Percentiles rank a stretch among this genome's conserved stretches.
Conservation (phyloP, 2,329 filamentous ascomycete species). For the Xylaria sp. region DNA sequence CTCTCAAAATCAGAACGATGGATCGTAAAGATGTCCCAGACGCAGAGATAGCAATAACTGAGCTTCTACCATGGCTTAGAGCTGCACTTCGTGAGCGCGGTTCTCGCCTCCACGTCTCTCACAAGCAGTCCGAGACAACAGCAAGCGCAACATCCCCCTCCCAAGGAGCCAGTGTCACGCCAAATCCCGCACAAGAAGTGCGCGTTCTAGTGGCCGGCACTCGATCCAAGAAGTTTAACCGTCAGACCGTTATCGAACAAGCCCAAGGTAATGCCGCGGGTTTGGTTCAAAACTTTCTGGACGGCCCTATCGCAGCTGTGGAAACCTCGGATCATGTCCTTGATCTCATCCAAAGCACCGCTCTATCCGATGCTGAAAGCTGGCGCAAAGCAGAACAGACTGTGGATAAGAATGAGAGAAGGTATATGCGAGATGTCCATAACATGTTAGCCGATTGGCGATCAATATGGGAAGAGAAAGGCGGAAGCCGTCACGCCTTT, state of each 20-base stretch:
- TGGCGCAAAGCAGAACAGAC: conserved; percentile 86
- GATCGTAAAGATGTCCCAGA: conserved; percentile 79
- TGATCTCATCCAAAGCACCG: conserved; percentile 77
- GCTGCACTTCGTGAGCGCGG: conserved; percentile 85
- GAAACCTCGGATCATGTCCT: conserved; percentile 88
- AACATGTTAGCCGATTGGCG: conserved; percentile 76
- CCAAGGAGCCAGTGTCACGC: conserved; percentile 37
- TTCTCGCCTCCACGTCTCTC: conserved; percentile 47
- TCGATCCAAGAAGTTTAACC: conserved; percentile 90
- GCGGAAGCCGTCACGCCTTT: conserved; percentile 77
- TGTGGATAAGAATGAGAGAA: conserved; percentile 79
- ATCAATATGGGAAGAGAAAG: conserved; percentile 64
- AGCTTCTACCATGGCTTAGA: conserved; percentile 83
- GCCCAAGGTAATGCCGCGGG: conserved; percentile 69
- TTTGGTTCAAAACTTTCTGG: conserved; percentile 76
- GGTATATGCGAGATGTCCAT: conserved; percentile 85
- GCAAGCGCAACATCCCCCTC: conserved; percentile 29
- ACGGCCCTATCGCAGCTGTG: conserved; percentile 85
- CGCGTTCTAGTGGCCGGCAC: conserved; percentile 86
- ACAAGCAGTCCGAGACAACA: conserved; percentile 32
- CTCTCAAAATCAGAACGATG: conserved; percentile 82
- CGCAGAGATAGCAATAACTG: conserved; percentile 76
- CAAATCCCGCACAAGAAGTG: conserved; percentile 74
- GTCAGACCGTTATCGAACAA: conserved; percentile 85
- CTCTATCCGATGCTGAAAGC: conserved; percentile 81